Evolutionary conservation across 805 yeast species (phyloP).

Genomic region (Lipomyces orientalis): DNA sequence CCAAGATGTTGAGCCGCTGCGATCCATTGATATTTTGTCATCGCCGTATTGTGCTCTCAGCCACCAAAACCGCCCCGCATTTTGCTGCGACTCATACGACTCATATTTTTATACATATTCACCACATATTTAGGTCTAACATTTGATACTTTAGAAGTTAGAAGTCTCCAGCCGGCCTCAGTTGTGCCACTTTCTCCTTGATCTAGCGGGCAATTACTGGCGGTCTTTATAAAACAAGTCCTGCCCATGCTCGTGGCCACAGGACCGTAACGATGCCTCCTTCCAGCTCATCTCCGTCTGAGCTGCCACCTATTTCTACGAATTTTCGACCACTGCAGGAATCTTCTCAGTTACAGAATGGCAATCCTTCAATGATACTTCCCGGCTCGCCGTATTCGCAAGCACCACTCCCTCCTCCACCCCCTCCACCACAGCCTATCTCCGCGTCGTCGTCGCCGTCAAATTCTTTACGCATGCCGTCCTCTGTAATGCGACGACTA

Average conservation of each 20-base stretch:
- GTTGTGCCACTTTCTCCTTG: background rate
- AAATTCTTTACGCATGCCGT: slow-evolving; percentile 17
- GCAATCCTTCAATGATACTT: background rate
- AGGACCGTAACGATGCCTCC: background rate
- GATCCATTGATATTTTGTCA: background rate
- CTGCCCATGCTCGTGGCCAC: background rate
- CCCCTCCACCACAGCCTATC: slow-evolving; percentile 1
- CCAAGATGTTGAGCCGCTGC: background rate
- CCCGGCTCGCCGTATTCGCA: background rate
- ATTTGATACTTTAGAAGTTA: background rate
- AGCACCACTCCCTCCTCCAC: background rate
- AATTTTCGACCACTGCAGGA: background rate
- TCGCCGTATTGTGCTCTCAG: background rate
- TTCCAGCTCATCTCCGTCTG: background rate
- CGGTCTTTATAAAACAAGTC: background rate
- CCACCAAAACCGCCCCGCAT: background rate
- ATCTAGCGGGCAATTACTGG: background rate
- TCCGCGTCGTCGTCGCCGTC: slow-evolving; percentile 16
- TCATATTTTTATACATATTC: background rate
- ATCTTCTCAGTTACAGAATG: background rate
- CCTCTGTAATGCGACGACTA: slow-evolving; percentile 33
- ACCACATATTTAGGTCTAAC: background rate
- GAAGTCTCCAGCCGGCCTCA: background rate
- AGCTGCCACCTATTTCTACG: background rate
- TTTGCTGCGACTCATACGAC: no score